Evolutionary conservation across 75 land plant species (phyloP), one percentile per base, ranked within the genome.

Genomic region (Azolla pinnata): DNA sequence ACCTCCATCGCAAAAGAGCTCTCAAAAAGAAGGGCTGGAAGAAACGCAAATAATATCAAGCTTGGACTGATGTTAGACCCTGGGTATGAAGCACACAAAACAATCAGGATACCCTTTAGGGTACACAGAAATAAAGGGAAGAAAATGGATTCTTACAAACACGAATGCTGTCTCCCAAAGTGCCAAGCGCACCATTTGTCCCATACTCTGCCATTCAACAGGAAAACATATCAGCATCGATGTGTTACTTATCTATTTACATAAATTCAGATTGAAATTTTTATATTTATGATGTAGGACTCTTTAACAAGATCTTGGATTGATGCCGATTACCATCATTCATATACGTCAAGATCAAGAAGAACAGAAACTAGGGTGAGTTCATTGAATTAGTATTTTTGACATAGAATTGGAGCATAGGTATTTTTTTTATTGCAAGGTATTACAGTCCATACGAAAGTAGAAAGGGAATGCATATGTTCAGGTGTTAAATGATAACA

Each of bases 1-100:
- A 95, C 65, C 62, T 95, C 99, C 99, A 95, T 90, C 55, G 87
- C 61, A 70, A 95, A 95, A n/a, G 99, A 83, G 72, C 99, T 95
- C 62, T 95, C 99, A 62, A 95, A 95, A 29, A 95, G 97, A 33
- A 95, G 84, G 27, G 99, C 97, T 49, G 99, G 99, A 56, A 95
- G 82, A 63, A 95, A 95, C 40, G 90, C 81, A 33, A 73, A 83
- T 54, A 95, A 64, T 23, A 95, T 73, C 55, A 95, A 77, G 35
- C 75, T 69, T 51, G 97, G 97, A 66, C 91, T 75, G 45, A 95
- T 95, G n/a, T 80, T 66, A 33, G 83, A 66, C 99, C 99, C 99
- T 95, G 85, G n/a, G n/a, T n/a, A n/a, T 44, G 75, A 8, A 61
- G 38, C 0, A 60, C 49, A 62, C 18, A 23, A 52, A 24, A 14